Base-by-base conservation (phyloP, 768 basidiomycete genomes). In the Lyophyllum decastes region DNA sequence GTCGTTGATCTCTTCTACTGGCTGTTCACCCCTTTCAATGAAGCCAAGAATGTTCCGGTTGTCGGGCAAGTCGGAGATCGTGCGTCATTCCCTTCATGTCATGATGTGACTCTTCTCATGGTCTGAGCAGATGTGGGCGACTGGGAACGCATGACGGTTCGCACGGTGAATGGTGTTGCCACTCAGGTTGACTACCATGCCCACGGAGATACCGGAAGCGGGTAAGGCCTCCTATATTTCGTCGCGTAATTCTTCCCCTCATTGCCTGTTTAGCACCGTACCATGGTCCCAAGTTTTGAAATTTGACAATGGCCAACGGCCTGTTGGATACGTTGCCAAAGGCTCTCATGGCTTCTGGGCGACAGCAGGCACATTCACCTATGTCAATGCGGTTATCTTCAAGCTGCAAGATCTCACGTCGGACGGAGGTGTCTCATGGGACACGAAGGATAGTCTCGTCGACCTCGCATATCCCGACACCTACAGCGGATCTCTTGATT, bases 271-370 rank as follows among this genome's bases (percentile, higher is more conserved):
- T 43, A 64, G 63, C 22, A 64, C 63, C n/a, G 52, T 61, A 24
- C 63, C 63, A 38, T 64, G 54, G 54, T 47, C 10, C 14, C 55
- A 61, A n/a, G 44, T 54, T 8, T 24, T 54, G 8, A 64, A 64
- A 53, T 64, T 64, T 26, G 63, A 64, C 48, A 64, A 61, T 17
- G 44, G 49, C 40, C 60, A 64, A 47, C 49, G 63, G 26, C 63
- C 63, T 11, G 63, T 64, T 17, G 63, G 60, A 33, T 64, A 64
- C 10, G 54, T 64, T 17, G 63, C 60, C 0, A 57, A 57, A 41
- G 63, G 63, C 24, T 64, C 63, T 12, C 63, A 64, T 16, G 63
- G 63, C 7, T 61, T 64, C 54, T 64, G 63, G 63, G 54, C 63
- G 22, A 59, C 50, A 3, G 51, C 60, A 3, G 63, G 63, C 21